Evolutionary conservation across 371 early-diverging fungal species (phyloP).

Genomic region (Basidiobolus meristosporus): DNA sequence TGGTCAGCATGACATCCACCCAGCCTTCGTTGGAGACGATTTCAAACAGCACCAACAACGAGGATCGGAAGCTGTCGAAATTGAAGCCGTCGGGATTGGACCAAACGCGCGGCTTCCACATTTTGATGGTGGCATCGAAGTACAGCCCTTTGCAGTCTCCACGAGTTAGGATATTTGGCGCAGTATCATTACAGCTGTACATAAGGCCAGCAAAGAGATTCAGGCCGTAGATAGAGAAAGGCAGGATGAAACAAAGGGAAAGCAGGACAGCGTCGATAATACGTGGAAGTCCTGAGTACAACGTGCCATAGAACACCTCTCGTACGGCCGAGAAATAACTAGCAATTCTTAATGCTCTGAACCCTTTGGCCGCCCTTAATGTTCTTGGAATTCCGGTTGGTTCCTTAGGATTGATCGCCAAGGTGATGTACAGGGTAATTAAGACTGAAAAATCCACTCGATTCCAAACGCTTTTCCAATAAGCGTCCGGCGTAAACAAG

Average conservation of each 20-base stretch:
- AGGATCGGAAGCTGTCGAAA: conserved; percentile 37
- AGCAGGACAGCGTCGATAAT: conserved; percentile 36
- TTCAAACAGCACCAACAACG: conserved; percentile 37
- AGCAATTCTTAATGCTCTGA: conserved; percentile 38
- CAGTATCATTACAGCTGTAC: conserved; percentile 32
- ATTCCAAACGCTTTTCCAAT: conserved; percentile 39
- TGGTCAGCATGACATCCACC: conserved; percentile 34
- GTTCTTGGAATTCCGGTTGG: conserved; percentile 28
- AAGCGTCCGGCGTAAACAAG: conserved; percentile 40
- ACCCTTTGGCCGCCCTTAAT: conserved; percentile 36
- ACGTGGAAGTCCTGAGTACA: conserved; percentile 27
- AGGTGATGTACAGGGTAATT: conserved; percentile 26
- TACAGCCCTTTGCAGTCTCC: conserved; percentile 18
- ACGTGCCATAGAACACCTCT: conserved; percentile 25
- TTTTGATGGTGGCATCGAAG: conserved; percentile 8
- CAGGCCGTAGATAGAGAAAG: conserved; percentile 46
- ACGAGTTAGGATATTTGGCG: conserved; percentile 2
- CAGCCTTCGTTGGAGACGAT: conserved; percentile 53
- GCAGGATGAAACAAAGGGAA: conserved; percentile 30
- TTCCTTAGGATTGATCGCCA: conserved; percentile 18
- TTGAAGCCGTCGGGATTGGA: conserved; percentile 37
- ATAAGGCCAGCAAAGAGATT: conserved; percentile 35
- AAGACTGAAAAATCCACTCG: conserved; percentile 41
- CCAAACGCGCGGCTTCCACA: conserved; percentile 48
- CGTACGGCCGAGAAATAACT: conserved; percentile 32